Evolutionary conservation across 2,329 filamentous ascomycete genomes (phyloP).

Genomic region (Colletotrichum karsti): DNA sequence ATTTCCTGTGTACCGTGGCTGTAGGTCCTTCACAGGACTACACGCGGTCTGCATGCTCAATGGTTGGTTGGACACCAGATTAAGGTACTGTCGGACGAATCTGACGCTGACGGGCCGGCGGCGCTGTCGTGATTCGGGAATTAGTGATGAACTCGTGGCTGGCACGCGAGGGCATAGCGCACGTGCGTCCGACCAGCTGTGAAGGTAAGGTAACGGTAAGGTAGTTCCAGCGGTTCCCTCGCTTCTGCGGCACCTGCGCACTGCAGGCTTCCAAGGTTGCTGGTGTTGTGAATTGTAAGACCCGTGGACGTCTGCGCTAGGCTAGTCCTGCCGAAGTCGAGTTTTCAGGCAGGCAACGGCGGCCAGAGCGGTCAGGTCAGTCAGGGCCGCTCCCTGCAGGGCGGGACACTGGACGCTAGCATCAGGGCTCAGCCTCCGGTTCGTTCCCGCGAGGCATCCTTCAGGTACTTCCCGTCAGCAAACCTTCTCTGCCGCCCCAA

Average conservation of each 20-base stretch:
- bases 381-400: constrained; percentile 1
- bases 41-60: no score
- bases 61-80: no score
- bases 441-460: background rate
- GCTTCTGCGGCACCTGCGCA: constrained; percentile 1
- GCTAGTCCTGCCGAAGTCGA: background rate
- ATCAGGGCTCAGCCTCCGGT: constrained; percentile 4
- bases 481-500: background rate
- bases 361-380: background rate
- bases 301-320: background rate
- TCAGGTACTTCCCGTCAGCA: background rate
- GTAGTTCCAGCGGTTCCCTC: background rate
- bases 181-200: background rate
- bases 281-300: background rate
- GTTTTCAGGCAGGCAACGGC: background rate
- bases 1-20: background rate
- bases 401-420: background rate
- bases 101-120: background rate
- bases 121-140: background rate
- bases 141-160: background rate
- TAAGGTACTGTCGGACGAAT: background rate
- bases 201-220: no score
- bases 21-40: no score
- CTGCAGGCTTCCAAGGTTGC: background rate
- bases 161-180: constrained; percentile 5